Evolutionary conservation across 805 yeast species (phyloP), one percentile per base, ranked within the genome.

Genomic region (Metschnikowia picachoensis): DNA sequence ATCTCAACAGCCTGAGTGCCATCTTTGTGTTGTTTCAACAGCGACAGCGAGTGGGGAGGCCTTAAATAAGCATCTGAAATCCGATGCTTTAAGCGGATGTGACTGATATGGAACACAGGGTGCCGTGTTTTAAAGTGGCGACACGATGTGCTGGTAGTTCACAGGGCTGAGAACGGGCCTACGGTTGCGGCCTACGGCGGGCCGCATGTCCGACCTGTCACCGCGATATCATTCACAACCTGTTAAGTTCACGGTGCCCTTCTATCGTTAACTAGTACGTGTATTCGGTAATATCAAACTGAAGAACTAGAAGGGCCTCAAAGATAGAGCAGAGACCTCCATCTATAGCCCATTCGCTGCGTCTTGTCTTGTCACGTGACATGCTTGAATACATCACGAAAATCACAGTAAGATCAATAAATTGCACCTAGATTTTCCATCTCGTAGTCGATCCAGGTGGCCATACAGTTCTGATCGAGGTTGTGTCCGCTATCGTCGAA

Each of bases 391-490:
- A 20, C 25, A 20, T 20, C 25, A 20, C 25, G 7, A 20, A 7
- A 20, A 5, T 20, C 25, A 5, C 25, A 20, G 7, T 20, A 20
- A 20, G 25, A 20, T 25, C 29, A 46, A 17, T 46, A 46, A 5
- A 50, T 42, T 3, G 52, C 46, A 11, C 43, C 49, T 9, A 41
- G 44, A 14, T 49, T 57, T 8, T 59, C 66, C 59, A 66, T 60
- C 35, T 58, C 55, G 48, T 67, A 67, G 46, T 72, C 70, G 28
- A 85, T 74, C 92, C 95, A 88, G 14, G 77, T 79, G 0, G 82
- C 77, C 68, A 84, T 70, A 62, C 96, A 89, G 57, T 87, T 87
- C 58, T 89, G 91, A 43, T 76, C 77, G n/a, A 70, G 60, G 48
- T 85, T 63, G 49, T 74, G 72, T 1, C 64, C 64, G 68, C 78